Percentiles rank a stretch among this genome's conserved stretches.
Conservation (phyloP, 257 asterid species). For the Lantana camara region DNA sequence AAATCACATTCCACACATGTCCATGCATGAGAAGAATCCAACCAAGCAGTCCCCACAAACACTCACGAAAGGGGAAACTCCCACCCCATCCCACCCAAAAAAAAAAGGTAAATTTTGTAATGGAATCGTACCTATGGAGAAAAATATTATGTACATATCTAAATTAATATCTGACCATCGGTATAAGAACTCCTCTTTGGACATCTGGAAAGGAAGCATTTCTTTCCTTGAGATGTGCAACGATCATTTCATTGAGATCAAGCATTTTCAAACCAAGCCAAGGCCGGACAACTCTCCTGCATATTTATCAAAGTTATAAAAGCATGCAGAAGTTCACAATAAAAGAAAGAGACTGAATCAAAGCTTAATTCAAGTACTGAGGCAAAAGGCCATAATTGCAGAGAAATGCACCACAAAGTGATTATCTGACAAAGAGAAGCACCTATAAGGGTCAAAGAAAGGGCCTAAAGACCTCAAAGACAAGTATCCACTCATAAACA, state of each 20-base stretch:
- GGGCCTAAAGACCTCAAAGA: neutral
- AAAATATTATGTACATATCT: constrained; percentile 16
- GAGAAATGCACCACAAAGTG: neutral
- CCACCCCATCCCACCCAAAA: too few relatives aligned
- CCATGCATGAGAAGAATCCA: neutral
- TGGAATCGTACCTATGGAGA: constrained; percentile 17
- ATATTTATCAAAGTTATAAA: constrained; percentile 14
- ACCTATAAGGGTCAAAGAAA: neutral
- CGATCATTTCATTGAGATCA: constrained; percentile 82
- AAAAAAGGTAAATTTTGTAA: neutral
- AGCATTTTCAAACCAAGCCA: constrained; percentile 95
- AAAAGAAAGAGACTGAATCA: neutral
- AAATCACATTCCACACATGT: constrained; percentile 15
- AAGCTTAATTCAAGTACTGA: neutral
- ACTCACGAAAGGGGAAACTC: neutral
- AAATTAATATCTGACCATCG: constrained; percentile 58
- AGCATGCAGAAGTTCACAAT: neutral
- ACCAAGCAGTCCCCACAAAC: constrained; percentile 1
- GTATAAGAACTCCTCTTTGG: constrained; percentile 73
- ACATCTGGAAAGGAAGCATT: constrained; percentile 69
- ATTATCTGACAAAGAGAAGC: neutral
- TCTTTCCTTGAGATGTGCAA: constrained; percentile 78
- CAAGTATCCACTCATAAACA: neutral
- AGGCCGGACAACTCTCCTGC: constrained; percentile 94
- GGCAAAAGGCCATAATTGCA: neutral